Percentiles rank a stretch among this genome's conserved stretches.
phyloP scores from a whole-genome alignment of 2,329 filamentous ascomycete species.

The Paraphaeosphaeria minitans region DNA sequence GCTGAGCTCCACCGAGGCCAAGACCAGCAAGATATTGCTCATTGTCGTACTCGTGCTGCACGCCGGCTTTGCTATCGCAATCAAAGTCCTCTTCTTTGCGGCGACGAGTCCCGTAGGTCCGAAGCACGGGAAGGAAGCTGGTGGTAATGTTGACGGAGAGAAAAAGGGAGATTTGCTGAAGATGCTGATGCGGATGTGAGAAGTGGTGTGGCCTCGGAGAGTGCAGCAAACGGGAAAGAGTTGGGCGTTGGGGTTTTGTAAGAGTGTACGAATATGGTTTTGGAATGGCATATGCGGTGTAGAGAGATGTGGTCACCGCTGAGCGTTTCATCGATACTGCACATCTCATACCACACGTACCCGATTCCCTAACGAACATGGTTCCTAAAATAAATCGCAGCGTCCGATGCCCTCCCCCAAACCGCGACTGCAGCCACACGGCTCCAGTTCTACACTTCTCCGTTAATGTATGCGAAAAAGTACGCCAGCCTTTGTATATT shows the following conservation, averaged over 20 bases:
- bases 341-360: no score
- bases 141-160: slow-evolving; percentile 21
- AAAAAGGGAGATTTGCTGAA: slow-evolving; percentile 28
- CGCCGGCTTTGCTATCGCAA: slow-evolving; percentile 86
- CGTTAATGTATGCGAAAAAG: no score
- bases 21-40: slow-evolving; percentile 86
- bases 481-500: no score
- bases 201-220: background rate
- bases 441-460: no score
- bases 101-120: slow-evolving; percentile 50
- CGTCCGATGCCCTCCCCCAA: no score
- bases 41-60: slow-evolving; percentile 84
- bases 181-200: slow-evolving; percentile 27
- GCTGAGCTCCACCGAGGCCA: slow-evolving; percentile 87
- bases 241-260: background rate
- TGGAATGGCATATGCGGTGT: background rate
- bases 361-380: no score
- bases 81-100: slow-evolving; percentile 97
- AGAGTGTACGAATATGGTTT: slow-evolving; percentile 1
- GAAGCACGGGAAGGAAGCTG: slow-evolving; percentile 28
- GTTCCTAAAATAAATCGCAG: no score
- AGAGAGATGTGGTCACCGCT: background rate
- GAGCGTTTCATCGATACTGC: no score
- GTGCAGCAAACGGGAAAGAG: background rate
- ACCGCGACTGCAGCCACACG: no score